A percentile compares a stretch with the other conserved stretches of the same genome.
Conservation (phyloP, 768 basidiomycete genomes). For the Leccinum rimulosum region DNA sequence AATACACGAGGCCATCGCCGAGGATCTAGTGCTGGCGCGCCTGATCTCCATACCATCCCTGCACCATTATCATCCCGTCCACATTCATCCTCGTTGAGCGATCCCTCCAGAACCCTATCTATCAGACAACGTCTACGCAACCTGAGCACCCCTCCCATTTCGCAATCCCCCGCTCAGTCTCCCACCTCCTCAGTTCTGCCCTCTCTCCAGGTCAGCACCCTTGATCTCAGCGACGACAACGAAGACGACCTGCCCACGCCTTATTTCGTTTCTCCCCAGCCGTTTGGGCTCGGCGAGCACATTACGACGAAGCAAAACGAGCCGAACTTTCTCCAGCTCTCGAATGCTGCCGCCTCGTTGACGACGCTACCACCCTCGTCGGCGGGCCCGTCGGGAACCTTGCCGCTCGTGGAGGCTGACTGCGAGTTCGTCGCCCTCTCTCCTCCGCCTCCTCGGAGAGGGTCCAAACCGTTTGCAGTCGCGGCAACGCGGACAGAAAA, state of each 20-base stretch:
- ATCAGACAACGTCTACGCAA: constrained; percentile 66
- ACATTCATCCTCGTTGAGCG: constrained; percentile 35
- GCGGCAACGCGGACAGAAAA: constrained; percentile 12
- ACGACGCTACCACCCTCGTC: constrained; percentile 24
- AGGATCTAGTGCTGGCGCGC: constrained; percentile 33
- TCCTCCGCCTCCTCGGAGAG: constrained; percentile 66
- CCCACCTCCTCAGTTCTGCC: constrained; percentile 21
- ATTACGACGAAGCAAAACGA: constrained; percentile 53
- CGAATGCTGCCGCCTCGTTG: constrained; percentile 41
- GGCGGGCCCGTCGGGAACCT: constrained; percentile 5
- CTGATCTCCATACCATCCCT: constrained; percentile 42
- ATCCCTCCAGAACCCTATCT: constrained; percentile 37
- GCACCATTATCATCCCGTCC: constrained; percentile 45
- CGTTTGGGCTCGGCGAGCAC: constrained; percentile 52
- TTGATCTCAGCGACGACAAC: constrained; percentile 25
- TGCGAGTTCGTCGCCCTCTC: constrained; percentile 51
- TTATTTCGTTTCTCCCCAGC: constrained; percentile 10
- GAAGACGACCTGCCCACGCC: constrained; percentile 31
- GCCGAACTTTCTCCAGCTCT: constrained; percentile 58
- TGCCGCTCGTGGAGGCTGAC: constrained; percentile 23
- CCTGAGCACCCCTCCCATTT: constrained; percentile 54
- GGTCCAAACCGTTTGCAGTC: constrained; percentile 46
- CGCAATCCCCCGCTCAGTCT: constrained; percentile 26
- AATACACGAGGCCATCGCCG: constrained; percentile 28
- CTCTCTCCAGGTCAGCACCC: constrained; percentile 26